Conservation (phyloP, 768 basidiomycete species). For the Lactifluus echinatus region DNA sequence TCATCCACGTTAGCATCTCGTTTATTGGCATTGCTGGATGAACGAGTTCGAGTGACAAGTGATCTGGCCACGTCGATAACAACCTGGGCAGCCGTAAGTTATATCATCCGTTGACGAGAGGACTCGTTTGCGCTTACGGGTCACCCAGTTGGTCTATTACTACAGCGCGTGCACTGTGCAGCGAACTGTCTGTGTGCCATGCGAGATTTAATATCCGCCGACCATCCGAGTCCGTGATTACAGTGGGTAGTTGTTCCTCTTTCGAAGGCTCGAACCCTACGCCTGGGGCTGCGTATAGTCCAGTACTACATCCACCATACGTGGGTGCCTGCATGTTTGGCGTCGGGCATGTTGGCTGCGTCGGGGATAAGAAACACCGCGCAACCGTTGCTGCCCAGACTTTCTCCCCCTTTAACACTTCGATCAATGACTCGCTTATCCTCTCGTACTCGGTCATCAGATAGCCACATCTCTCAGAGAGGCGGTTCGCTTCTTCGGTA, state of each 20-base stretch:
- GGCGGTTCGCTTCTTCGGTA: background rate
- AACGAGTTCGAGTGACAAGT: background rate
- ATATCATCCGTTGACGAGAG: background rate
- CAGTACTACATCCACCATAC: background rate
- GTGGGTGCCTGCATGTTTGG: background rate
- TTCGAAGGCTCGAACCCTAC: background rate
- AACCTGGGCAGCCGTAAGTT: background rate
- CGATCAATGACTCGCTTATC: background rate
- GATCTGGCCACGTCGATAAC: background rate
- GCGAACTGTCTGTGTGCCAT: background rate
- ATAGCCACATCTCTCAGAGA: background rate
- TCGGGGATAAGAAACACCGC: background rate
- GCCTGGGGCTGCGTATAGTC: background rate
- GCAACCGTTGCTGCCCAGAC: background rate
- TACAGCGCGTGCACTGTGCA: background rate
- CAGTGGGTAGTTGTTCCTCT: background rate
- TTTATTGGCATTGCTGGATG: background rate
- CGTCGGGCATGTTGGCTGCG: background rate
- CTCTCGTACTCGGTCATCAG: background rate
- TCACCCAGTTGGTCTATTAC: background rate
- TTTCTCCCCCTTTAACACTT: background rate
- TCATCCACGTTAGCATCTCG: constrained; percentile 5
- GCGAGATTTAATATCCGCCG: background rate
- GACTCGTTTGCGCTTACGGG: background rate
- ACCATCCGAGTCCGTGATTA: background rate